phyloP scores from a whole-genome alignment of 1,284 basidiomycete genomes.

The Leccinum fallax region DNA sequence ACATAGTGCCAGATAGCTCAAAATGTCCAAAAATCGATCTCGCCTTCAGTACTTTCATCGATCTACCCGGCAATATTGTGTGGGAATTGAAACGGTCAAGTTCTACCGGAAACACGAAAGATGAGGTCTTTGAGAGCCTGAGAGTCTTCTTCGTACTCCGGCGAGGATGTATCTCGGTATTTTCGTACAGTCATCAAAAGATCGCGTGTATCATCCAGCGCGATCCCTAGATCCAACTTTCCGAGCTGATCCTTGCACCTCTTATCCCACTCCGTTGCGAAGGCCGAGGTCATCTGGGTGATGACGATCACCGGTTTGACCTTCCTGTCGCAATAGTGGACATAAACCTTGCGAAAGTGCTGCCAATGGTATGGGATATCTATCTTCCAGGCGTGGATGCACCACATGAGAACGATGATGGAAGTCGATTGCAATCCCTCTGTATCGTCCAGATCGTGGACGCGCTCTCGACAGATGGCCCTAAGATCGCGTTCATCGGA shows the following conservation, averaged over 20 bases:
- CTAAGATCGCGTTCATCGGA: slow-evolving; percentile 26
- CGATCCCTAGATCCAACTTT: slow-evolving; percentile 13
- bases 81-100: slow-evolving; percentile 3
- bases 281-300: slow-evolving; percentile 27
- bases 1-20: not conserved
- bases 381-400: slow-evolving; percentile 35
- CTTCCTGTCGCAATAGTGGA: slow-evolving; percentile 26
- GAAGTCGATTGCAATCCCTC: slow-evolving; percentile 11
- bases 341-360: slow-evolving; percentile 31
- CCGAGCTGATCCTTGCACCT: slow-evolving; percentile 22
- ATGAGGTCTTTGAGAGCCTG: slow-evolving; percentile 21
- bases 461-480: slow-evolving; percentile 18
- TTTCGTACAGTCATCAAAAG: slow-evolving; percentile 20
- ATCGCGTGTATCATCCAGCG: not conserved
- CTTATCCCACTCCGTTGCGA: slow-evolving; percentile 22
- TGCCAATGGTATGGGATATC: slow-evolving; percentile 29
- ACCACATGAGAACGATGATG: slow-evolving; percentile 28
- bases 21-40: not conserved
- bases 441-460: slow-evolving; percentile 12
- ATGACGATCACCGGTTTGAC: slow-evolving; percentile 31
- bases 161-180: slow-evolving; percentile 16
- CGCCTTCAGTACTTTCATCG: not conserved
- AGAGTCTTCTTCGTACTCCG: slow-evolving; percentile 26
- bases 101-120: slow-evolving; percentile 14
- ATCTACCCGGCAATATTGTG: not conserved